phyloP scores from a whole-genome alignment of 169 alveolate genomes.

The Cryptosporidium xiaoi region DNA sequence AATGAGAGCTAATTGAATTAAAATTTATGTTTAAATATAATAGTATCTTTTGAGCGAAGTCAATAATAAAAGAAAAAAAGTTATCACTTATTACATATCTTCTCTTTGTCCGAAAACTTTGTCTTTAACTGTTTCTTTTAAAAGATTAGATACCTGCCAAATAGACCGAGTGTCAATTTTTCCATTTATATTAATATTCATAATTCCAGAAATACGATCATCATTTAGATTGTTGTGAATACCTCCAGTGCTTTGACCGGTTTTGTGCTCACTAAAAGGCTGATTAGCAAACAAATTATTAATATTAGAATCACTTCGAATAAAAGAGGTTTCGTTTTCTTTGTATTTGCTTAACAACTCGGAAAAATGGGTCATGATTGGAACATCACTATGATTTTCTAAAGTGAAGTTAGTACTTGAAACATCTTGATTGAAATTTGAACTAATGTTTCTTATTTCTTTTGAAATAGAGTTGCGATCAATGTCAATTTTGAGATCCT shows the following conservation, averaged over 20 bases:
- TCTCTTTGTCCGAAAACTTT: constrained; percentile 56
- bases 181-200: not conserved
- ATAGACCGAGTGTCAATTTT: constrained; percentile 43
- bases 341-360: no score
- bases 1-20: no score
- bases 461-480: constrained; percentile 11
- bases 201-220: not conserved
- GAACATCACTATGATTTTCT: no score
- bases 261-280: not conserved
- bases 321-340: not conserved
- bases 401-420: no score
- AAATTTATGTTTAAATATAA: no score
- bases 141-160: constrained; percentile 71
- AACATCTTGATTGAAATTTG: no score
- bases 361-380: no score
- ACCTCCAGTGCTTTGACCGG: not conserved
- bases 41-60: no score
- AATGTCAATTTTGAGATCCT: constrained; percentile 16
- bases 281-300: not conserved
- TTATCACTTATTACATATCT: not conserved
- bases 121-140: constrained; percentile 69
- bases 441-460: not conserved
- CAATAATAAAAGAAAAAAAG: not conserved
- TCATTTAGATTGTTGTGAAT: not conserved
- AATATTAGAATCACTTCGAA: not conserved